Conservation (phyloP, 345 rosid genomes). For the Citrus sinensis region DNA sequence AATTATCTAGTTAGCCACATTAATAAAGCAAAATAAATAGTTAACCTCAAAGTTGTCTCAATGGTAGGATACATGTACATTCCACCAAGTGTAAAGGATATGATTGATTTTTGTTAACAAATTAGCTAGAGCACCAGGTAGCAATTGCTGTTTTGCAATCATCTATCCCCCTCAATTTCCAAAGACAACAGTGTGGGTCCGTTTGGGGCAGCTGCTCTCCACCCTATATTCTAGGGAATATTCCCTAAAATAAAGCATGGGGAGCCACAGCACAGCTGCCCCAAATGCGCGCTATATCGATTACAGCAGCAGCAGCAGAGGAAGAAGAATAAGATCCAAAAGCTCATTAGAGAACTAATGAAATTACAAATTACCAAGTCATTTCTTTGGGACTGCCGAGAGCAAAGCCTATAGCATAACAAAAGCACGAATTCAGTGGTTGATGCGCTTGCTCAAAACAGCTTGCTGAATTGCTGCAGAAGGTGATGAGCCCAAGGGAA, state of each 20-base stretch:
- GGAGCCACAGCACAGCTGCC: too few species aligned
- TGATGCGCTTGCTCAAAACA: slow-evolving; percentile 2
- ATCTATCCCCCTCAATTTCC: background rate
- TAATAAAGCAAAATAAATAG: too few species aligned
- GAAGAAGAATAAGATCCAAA: background rate
- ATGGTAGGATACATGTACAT: background rate
- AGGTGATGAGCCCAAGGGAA: slow-evolving; percentile 48
- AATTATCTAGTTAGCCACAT: too few species aligned
- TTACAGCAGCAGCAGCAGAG: background rate
- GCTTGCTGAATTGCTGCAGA: slow-evolving; percentile 26
- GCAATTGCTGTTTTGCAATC: background rate
- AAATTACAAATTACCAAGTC: background rate
- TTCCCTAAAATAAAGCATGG: too few species aligned
- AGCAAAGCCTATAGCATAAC: too few species aligned
- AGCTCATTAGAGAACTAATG: background rate
- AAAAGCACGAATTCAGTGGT: background rate
- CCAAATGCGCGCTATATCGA: background rate
- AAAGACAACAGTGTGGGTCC: background rate
- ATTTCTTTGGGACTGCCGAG: background rate
- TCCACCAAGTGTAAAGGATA: background rate
- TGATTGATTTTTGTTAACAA: background rate
- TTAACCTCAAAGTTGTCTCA: background rate
- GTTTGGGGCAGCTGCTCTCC: too few species aligned
- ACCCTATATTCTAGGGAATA: too few species aligned
- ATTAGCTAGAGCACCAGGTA: too few species aligned